Base-by-base conservation (phyloP, 352 stramenopile genomes). In the Pythium biforme region DNA sequence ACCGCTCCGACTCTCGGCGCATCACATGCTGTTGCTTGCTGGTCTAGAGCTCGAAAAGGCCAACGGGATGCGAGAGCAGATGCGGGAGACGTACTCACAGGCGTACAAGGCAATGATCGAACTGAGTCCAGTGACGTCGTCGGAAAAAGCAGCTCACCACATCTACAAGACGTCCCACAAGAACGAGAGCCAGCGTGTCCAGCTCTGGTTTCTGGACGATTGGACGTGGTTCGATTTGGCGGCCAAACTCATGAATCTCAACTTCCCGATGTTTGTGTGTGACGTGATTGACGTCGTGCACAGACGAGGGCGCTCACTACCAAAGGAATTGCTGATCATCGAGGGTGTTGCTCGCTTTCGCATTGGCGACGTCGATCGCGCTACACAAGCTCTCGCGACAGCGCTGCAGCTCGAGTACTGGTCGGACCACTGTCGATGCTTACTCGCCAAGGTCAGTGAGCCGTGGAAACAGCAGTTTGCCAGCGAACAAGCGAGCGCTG, bases 91-190 rank as follows among this genome's bases (percentile, higher is more conserved):
- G 7, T 87, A 78, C 37, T 56, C 69, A 1, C 70, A 88, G 66
- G 81, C 81, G 2, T 91, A 91, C 54, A 79, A 75, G 66, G 64
- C 69, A 9, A 72, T 89, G 69, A 73, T 87, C 43, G 50, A 39
- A 22, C 56, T 89, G 31, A 75, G 69, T 14, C 79, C 81, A 25
- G 57, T 76, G 12, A 74, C 75, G 10, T 17, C 39, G 6, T 89
- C 79, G 0, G 81, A 90, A 50, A 90, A 86, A 23, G 61, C 56
- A 1, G 81, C 77, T 3, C 79, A 89, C 51, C 70, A 59, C 19
- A 61, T 87, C 12, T 87, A 84, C 63, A 82, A 74, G 20, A 87
- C 75, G 26, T 90, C 83, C 0, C 66, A 79, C n/a, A 87, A 88
- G 46, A 89, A 79, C 49, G 77, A 89, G 60, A 77, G 62, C 41